Evolutionary conservation across 108 stramenopile genomes (phyloP).

Genomic region (Skeletonema marinoi): DNA sequence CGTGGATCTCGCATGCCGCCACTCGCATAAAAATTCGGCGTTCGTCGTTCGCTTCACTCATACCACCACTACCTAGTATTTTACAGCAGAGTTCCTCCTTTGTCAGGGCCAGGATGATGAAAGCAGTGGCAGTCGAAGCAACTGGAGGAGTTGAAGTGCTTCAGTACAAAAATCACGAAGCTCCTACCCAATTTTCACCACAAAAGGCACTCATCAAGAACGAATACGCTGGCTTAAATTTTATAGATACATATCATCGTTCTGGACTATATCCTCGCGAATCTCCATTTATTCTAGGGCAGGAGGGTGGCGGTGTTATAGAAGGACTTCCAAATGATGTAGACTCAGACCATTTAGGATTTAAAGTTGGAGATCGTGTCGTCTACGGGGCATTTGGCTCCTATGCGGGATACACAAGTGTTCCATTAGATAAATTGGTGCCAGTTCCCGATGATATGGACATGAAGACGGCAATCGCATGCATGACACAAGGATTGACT

Average conservation of each 20-base stretch:
- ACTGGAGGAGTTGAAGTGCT: neutral
- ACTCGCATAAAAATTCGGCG: no score
- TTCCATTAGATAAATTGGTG: slow-evolving; percentile 44
- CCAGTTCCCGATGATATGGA: slow-evolving; percentile 60
- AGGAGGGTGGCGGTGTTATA: slow-evolving; percentile 62
- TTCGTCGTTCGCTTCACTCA: no score
- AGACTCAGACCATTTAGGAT: slow-evolving; percentile 18
- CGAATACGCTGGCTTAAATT: neutral
- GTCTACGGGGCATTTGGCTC: slow-evolving; percentile 54
- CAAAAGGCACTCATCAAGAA: neutral
- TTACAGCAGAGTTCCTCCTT: no score
- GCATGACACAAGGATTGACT: slow-evolving; percentile 65
- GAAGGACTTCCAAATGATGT: slow-evolving; percentile 33
- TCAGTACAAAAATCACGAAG: neutral
- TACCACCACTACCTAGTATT: no score
- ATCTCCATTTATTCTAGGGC: neutral
- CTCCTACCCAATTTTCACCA: neutral
- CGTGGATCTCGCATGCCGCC: no score
- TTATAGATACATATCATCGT: neutral
- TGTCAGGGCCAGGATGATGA: neutral
- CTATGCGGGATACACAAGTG: slow-evolving; percentile 63
- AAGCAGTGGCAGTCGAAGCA: neutral
- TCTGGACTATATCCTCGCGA: neutral
- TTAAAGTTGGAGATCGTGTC: slow-evolving; percentile 58
- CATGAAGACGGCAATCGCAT: slow-evolving; percentile 49